Evolutionary conservation across 352 stramenopile genomes (phyloP), one percentile per base, ranked within the genome.

Genomic region (Globisporangium rhizosaccharum): DNA sequence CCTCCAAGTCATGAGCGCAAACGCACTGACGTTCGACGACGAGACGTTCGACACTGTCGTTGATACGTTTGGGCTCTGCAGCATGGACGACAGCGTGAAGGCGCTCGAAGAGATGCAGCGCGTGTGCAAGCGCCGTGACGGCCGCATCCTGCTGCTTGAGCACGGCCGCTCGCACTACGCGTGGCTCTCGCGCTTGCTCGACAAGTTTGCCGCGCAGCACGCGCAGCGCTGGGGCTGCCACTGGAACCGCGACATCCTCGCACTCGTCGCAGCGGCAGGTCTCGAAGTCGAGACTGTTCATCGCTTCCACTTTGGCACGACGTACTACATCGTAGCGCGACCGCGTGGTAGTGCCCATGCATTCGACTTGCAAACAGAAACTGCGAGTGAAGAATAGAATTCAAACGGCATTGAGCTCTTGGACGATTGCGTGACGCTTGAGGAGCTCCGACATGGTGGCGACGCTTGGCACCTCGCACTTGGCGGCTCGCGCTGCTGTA

Each of bases 1-100:
- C 36, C 59, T 79, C 23, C 59, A 57, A 10, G 74, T 91, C 51
- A 91, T 93, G 81, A 76, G 71, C 39, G 81, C 79, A 0, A 67
- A 67, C 33, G 61, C 68, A 10, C 62, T 96, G 45, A 25, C 51
- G 28, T 98, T 97, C 66, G 52, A 64, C 3, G 72, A 88, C 51
- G 62, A 85, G 45, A 67, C 61, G 1, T 98, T 98, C 72, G 94
- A 98, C 71, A 97, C 94, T 3, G 91, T 98, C 37, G 91, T 98
- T 20, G 95, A 98, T 71, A 98, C 96, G 2, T 98, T 98, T 70
- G 95, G 96, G 1, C 75, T 99, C 3, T 98, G 96, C 68, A 97
- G 83, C 53, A 97, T 98, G 75, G 87, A 98, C 68, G 93, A 98
- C 75, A 87, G 92, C 26, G 77, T 96, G n/a, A 64, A 56, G 6